A percentile compares a stretch with the other conserved stretches of the same genome.
Conservation (phyloP, 441 rosid genomes). For the Arabidopsis lyrata region DNA sequence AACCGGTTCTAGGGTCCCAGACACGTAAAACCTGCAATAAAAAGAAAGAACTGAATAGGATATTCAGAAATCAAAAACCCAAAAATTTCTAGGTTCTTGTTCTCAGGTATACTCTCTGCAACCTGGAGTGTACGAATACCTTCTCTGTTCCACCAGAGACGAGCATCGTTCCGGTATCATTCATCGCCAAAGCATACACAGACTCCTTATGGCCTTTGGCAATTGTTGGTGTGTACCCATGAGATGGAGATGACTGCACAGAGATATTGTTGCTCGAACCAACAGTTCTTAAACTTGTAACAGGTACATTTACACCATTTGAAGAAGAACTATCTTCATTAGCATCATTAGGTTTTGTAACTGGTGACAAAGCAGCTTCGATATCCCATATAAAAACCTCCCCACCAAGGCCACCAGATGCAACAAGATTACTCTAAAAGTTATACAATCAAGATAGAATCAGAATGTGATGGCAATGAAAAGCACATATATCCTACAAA, state of each 20-base stretch:
- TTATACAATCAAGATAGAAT: conserved; percentile 71
- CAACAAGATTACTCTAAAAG: conserved; percentile 92
- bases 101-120: conserved; percentile 16
- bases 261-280: conserved; percentile 87
- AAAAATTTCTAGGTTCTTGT: conserved; percentile 14
- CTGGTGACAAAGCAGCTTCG: conserved; percentile 83
- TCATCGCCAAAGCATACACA: conserved; percentile 98
- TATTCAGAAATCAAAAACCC: conserved; percentile 29
- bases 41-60: conserved; percentile 26
- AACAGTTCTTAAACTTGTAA: conserved; percentile 79
- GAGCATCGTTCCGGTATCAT: conserved; percentile 83
- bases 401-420: conserved; percentile 99
- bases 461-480: conserved; percentile 58
- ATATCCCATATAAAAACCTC: conserved; percentile 98
- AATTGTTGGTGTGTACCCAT: conserved; percentile 76
- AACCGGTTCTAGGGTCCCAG: conserved; percentile 99
- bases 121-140: conserved; percentile 52
- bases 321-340: conserved; percentile 68
- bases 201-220: conserved; percentile 99
- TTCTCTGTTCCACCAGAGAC: conserved; percentile 99
- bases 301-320: conserved; percentile 65
- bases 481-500: conserved; percentile 20
- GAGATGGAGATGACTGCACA: conserved; percentile 68
- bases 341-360: conserved; percentile 73
- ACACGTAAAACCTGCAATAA: conserved; percentile 89